Percentiles rank a stretch among this genome's conserved stretches.
phyloP scores from a whole-genome alignment of 371 early-diverging fungal genomes.

The Mortierella sp. region DNA sequence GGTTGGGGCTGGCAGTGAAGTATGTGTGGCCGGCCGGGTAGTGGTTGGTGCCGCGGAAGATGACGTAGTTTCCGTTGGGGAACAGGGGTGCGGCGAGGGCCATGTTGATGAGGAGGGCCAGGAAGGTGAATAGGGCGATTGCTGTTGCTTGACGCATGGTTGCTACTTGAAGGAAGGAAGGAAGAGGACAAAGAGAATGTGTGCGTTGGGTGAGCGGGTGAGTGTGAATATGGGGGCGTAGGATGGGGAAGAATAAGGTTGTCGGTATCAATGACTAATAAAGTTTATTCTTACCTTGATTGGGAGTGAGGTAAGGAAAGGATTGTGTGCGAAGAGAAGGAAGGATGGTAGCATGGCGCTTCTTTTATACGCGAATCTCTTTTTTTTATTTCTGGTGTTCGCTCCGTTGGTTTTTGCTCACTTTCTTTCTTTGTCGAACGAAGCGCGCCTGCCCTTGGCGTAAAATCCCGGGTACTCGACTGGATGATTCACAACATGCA shows the following conservation, averaged over 20 bases:
- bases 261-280: not conserved
- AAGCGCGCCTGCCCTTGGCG: not conserved
- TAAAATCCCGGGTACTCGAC: not conserved
- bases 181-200: not conserved
- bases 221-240: not conserved
- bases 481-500: not conserved
- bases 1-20: conserved; percentile 1
- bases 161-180: not conserved
- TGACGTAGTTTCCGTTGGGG: not conserved
- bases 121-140: not conserved
- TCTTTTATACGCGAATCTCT: not conserved
- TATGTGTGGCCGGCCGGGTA: not conserved
- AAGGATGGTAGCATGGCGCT: not conserved
- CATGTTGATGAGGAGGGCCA: not conserved
- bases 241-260: not conserved
- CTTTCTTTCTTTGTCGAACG: not conserved
- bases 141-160: not conserved
- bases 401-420: not conserved
- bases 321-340: not conserved
- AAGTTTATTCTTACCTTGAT: not conserved
- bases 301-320: not conserved
- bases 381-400: no score
- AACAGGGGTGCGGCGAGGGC: not conserved
- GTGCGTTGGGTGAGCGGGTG: not conserved
- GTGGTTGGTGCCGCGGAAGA: not conserved